phyloP scores from a whole-genome alignment of 2,329 filamentous ascomycete species.

The Diplodia mutila region DNA sequence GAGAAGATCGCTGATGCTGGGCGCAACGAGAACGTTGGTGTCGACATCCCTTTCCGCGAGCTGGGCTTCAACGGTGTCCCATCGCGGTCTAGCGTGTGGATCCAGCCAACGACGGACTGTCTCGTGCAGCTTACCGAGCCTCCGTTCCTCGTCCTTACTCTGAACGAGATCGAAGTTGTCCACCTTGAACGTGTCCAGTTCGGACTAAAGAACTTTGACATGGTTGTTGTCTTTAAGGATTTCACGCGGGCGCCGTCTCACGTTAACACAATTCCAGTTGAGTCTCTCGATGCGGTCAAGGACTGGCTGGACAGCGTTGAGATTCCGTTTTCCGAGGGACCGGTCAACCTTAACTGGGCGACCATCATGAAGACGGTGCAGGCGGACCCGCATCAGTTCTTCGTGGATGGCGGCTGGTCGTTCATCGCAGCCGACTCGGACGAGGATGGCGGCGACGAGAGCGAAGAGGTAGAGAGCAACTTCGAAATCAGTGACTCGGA shows the following conservation, averaged over 20 bases:
- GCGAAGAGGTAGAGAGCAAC: slow-evolving; percentile 85
- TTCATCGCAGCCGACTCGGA: slow-evolving; percentile 90
- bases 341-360: slow-evolving; percentile 96
- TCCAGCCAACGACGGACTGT: slow-evolving; percentile 95
- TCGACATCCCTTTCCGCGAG: slow-evolving; percentile 96
- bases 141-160: slow-evolving; percentile 92
- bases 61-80: slow-evolving; percentile 97
- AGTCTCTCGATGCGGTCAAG: slow-evolving; percentile 91
- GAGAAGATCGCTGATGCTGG: slow-evolving; percentile 98
- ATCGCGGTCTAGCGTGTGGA: slow-evolving; percentile 90
- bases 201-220: slow-evolving; percentile 97
- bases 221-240: slow-evolving; percentile 98
- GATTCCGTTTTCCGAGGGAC: slow-evolving; percentile 91
- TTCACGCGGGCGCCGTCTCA: slow-evolving; percentile 88
- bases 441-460: slow-evolving; percentile 70
- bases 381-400: slow-evolving; percentile 92
- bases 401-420: slow-evolving; percentile 90
- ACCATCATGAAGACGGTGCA: slow-evolving; percentile 99
- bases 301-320: slow-evolving; percentile 97
- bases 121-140: slow-evolving; percentile 96
- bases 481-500: slow-evolving; percentile 92
- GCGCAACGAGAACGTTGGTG: slow-evolving; percentile 85
- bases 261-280: slow-evolving; percentile 97
- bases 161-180: slow-evolving; percentile 94
- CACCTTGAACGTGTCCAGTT: slow-evolving; percentile 96